Evolutionary conservation across 1,284 basidiomycete genomes (phyloP), one percentile per base, ranked within the genome.

Genomic region (Pseudozyma flocculosa): DNA sequence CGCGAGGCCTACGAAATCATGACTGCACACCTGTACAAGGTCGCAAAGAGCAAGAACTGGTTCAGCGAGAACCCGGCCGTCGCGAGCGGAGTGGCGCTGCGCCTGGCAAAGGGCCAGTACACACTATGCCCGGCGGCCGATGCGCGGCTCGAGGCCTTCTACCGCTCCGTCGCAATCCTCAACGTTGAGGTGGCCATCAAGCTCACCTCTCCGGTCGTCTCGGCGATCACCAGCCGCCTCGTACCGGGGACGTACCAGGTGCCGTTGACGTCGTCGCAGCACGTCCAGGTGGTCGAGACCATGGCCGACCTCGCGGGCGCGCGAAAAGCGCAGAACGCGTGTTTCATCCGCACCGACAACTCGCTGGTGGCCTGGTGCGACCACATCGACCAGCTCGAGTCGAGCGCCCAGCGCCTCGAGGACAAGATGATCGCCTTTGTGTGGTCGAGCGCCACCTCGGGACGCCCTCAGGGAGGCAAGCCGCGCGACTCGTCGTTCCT

Each of bases 121-220:
- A 53, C 62, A 4, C 43, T 58, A 14, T 69, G 51, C 36, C 67
- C 67, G 7, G 36, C 52, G 1, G 37, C 51, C 1, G 55, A 57
- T 36, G 14, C 40, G 2, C 29, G 52, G 2, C 43, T 69, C 23
- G 32, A 38, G 7, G 22, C 24, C 17, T 71, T 61, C 48, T 61
- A 44, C 48, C 45, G 37, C 86, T 88, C 79, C 8, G 82, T 90
- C 11, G 82, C 84, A 9, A 78, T 80, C 26, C 81, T 91, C 48
- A 90, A 90, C 70, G 87, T 88, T 15, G 85, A 88, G 43, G 87
- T 89, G 40, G 88, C 88, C 3, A 85, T 90, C 71, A 89, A 89
- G 78, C 80, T 88, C 40, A 84, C 88, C 36, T 87, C 85, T 65
- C 87, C 88, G 30, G 87, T 88, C n/a, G 86, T 89, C 18, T 86